Base-by-base conservation (phyloP, 805 yeast genomes). In the Schwanniomyces yamadae region DNA sequence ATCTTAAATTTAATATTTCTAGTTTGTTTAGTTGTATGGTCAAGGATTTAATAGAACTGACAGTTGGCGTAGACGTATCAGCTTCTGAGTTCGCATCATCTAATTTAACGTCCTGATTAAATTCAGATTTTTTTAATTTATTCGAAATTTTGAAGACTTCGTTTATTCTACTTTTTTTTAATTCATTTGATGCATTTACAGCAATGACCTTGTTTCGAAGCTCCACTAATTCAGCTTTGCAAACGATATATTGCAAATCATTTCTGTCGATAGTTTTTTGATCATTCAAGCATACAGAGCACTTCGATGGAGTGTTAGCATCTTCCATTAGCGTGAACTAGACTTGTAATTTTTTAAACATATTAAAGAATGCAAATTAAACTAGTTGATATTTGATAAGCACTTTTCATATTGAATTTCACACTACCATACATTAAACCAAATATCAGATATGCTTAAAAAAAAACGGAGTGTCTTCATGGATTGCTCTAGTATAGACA, bases 11-110 rank as follows among this genome's bases (percentile, higher is more conserved):
- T 11, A 48, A 17, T 4, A 48, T 19, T 24, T 57, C 55, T 11
- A 63, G 46, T 39, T 58, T 64, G 22, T 55, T 51, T 27, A 67
- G 48, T 32, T 62, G 67, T 4, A 59, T 37, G 2, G 64, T 49
- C 7, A 67, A 40, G 11, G 46, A 36, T 13, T 54, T 50, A 3
- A 63, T 48, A 15, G 59, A 45, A 18, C 33, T 9, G 1, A 33
- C 25, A 1, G 51, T 41, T 5, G 48, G 42, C 16, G 39, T 23
- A 4, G 54, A 56, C n/a, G 50, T 31, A 4, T 31, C 43, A n/a
- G 28, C 31, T 28, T 33, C 12, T 12, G 14, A 16, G 22, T 23
- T 10, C 25, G 14, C 12, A 31, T 28, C 21, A 10, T 16, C 14
- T 16, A 10, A 29, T n/a, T 23, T 16, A 26, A 23, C n/a, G 20